Evolutionary conservation across 2,329 filamentous ascomycete genomes (phyloP), one percentile per base, ranked within the genome.

Genomic region (Orbilia javanica): DNA sequence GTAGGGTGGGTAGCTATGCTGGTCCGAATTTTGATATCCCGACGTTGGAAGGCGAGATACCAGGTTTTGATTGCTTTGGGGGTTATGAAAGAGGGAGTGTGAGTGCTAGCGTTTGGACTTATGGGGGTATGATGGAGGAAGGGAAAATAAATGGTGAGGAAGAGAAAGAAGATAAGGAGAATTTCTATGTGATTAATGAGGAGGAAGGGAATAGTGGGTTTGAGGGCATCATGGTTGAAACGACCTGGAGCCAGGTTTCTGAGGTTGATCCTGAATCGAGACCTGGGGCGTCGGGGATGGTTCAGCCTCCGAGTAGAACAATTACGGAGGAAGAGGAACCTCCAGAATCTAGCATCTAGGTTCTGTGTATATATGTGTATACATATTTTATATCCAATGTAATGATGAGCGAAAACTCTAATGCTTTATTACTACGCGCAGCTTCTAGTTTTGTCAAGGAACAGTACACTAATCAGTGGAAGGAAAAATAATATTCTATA

Each of bases 221-320:
- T 27, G 48, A 57, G n/a, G 66, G 60, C 2, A 77, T 71, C 3
- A 39, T 66, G 57, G 66, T 71, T 0, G 29, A 70, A 22, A 71
- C 73, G 2, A 77, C 66, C 3, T 71, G 48, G 66, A 70, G 52
- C 34, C 73, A 71, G 25, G 67, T 77, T 55, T 44, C 57, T 4
- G 73, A 77, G n/a, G 18, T 39, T 7, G 60, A 67, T 62, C 18
- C 60, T 3, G 53, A 55, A 15, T 22, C 1, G 2, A 27, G 18
- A 27, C 29, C n/a, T n/a, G 52, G 52, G 2, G 52, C 25, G 15
- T 36, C 29, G 8, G 52, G 29, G 52, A 36, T 22, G 22, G 36
- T 36, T 34, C 52, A 36, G 3, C 29, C 52, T 2, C 52, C 52
- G 1, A 36, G 52, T 22, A 22, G 29, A 4, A 57, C 52, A 4